Base-by-base conservation (phyloP, 2,329 filamentous ascomycete genomes). In the Ceratocystis colombiana region DNA sequence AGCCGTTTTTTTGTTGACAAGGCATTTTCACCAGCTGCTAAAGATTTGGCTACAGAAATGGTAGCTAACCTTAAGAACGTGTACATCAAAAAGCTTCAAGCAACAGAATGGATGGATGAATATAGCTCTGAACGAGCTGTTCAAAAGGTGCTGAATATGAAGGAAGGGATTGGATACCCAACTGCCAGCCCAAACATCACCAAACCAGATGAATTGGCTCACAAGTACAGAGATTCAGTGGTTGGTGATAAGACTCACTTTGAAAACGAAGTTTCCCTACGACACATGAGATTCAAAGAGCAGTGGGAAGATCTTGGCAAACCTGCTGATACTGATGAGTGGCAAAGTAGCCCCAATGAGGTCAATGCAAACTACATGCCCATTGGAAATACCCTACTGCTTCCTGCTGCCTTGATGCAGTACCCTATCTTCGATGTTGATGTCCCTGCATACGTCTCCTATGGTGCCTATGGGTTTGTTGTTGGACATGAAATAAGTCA, bases 1-100 rank as follows among this genome's bases (percentile, higher is more conserved):
- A 87, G 85, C 71, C 82, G 85, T 28, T 89, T 89, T 75, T 90
- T 86, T 69, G 79, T 89, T 1, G 82, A 89, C 68, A 83, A 83
- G 62, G 80, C 86, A 0, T 90, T 89, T 71, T 84, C 85, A 0
- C 79, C 85, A 10, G 80, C 84, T 20, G 85, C 85, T 0, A 88
- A 88, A 72, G 75, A 82, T 2, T 82, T 88, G 57, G 86, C 86
- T n/a, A 84, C 89, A 67, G 80, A 84, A 64, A 85, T 91, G 70
- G 82, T 89, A n/a, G 81, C 81, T 8, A 84, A 88, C 69, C 86
- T 90, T 72, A 88, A 88, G 73, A 77, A 81, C 15, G 80, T 84
- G 22, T 90, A 89, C 70, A 79, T 82, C 2, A 72, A 82, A 66
- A 86, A 82, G 67, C 75, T 89, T 57, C 77, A 81, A 46, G 74